A percentile compares a stretch with the other conserved stretches of the same genome.
Evolutionary conservation across 768 basidiomycete genomes (phyloP).

Genomic region (Amanita jacksonii): DNA sequence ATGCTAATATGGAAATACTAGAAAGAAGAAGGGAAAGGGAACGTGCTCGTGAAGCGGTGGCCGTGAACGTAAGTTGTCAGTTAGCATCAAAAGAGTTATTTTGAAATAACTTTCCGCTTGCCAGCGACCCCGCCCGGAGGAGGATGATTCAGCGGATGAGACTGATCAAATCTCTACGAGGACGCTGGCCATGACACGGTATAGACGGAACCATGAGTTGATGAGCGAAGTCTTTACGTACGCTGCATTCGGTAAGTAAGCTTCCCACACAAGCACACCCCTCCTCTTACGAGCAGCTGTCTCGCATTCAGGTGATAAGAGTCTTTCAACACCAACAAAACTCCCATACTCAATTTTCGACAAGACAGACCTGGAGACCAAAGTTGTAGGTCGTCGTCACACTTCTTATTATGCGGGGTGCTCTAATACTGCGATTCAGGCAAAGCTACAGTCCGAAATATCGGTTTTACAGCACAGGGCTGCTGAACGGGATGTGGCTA

Average conservation of each 20-base stretch:
- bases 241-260: slow-evolving; percentile 50
- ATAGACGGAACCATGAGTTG: slow-evolving; percentile 72
- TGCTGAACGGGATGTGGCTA: slow-evolving; percentile 29
- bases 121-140: slow-evolving; percentile 30
- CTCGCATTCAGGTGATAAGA: slow-evolving; percentile 32
- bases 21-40: slow-evolving; percentile 60
- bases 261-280: background rate
- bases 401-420: background rate
- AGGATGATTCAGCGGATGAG: slow-evolving; percentile 70
- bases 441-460: slow-evolving; percentile 50
- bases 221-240: slow-evolving; percentile 78
- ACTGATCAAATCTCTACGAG: slow-evolving; percentile 63
- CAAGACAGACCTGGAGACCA: slow-evolving; percentile 44
- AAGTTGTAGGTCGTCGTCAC: slow-evolving; percentile 32
- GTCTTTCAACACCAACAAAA: slow-evolving; percentile 19
- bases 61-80: background rate
- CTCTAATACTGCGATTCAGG: slow-evolving; percentile 23
- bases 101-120: no score
- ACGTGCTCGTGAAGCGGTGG: slow-evolving; percentile 28
- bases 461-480: slow-evolving; percentile 42
- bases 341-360: slow-evolving; percentile 54
- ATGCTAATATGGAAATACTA: slow-evolving; percentile 58
- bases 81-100: background rate
- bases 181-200: slow-evolving; percentile 61
- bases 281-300: background rate